Percentiles rank a stretch among this genome's conserved stretches.
Conservation (phyloP, 768 basidiomycete species). For the Boletus barrowsii region DNA sequence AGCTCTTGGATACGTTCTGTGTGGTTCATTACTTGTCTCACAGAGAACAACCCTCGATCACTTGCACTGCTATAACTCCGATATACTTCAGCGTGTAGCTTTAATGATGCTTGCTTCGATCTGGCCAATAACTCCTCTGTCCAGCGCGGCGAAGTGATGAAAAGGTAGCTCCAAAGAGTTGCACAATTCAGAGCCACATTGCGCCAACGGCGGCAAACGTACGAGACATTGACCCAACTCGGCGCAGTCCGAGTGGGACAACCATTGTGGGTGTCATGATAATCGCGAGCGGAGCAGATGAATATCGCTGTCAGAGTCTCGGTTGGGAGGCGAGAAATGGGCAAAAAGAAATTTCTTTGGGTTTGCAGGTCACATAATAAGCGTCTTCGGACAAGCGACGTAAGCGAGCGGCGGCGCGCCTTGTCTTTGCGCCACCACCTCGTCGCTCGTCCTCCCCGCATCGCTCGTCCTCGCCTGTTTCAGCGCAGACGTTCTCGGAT, state of each 20-base stretch:
- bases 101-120: conserved; percentile 37
- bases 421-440: too few relatives aligned
- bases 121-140: conserved; percentile 40
- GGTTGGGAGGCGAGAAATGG: conserved; percentile 12
- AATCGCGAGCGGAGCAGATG: not conserved
- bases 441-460: too few relatives aligned
- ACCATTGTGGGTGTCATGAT: not conserved
- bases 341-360: conserved; percentile 6
- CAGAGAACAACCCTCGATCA: too few relatives aligned
- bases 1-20: not conserved
- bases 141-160: conserved; percentile 33
- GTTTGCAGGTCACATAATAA: not conserved
- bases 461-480: too few relatives aligned
- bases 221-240: conserved; percentile 8
- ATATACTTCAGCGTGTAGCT: not conserved
- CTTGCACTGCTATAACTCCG: too few relatives aligned
- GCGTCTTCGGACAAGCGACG: too few relatives aligned
- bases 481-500: too few relatives aligned
- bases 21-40: not conserved
- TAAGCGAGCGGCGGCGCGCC: too few relatives aligned
- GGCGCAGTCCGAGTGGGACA: not conserved
- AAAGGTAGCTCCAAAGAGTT: conserved; percentile 37
- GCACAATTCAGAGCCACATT: conserved; percentile 39
- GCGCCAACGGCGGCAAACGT: conserved; percentile 37
- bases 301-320: conserved; percentile 16